Evolutionary conservation across 768 basidiomycete species (phyloP).

Genomic region (Boletus bicolor): DNA sequence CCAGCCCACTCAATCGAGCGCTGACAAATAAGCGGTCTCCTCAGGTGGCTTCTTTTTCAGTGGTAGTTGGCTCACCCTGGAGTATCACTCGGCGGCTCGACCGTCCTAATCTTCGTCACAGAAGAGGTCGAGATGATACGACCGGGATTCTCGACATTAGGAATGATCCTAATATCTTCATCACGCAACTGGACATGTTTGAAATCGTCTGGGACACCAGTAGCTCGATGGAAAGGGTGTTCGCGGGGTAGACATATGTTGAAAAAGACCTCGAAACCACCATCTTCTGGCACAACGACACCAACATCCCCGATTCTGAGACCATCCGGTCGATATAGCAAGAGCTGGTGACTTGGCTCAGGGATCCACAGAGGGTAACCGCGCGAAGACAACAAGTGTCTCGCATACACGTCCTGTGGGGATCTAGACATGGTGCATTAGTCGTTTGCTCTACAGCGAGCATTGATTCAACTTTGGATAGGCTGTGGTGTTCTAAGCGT

Average conservation of each 20-base stretch:
- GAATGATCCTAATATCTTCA: background rate
- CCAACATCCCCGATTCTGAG: slow-evolving; percentile 37
- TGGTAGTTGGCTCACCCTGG: background rate
- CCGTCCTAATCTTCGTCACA: background rate
- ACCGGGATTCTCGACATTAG: background rate
- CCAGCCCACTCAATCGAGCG: background rate
- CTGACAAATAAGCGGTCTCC: background rate
- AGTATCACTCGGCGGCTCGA: background rate
- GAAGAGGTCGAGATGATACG: slow-evolving; percentile 6
- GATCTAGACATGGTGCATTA: background rate
- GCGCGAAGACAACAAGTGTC: slow-evolving; percentile 9
- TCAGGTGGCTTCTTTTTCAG: background rate
- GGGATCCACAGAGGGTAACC: slow-evolving; percentile 37
- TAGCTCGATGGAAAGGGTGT: slow-evolving; percentile 15
- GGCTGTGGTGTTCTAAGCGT: no score
- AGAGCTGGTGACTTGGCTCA: slow-evolving; percentile 21
- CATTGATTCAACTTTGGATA: no score
- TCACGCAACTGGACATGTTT: slow-evolving; percentile 12
- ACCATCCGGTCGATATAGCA: slow-evolving; percentile 22
- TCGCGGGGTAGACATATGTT: slow-evolving; percentile 34
- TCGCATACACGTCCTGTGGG: slow-evolving; percentile 19
- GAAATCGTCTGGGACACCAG: slow-evolving; percentile 28
- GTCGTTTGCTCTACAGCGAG: no score
- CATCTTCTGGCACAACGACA: slow-evolving; percentile 28
- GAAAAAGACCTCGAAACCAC: slow-evolving; percentile 37